Percentiles rank a stretch among this genome's conserved stretches.
phyloP scores from a whole-genome alignment of 495 filamentous ascomycete genomes.

The Penicillium soppii region DNA sequence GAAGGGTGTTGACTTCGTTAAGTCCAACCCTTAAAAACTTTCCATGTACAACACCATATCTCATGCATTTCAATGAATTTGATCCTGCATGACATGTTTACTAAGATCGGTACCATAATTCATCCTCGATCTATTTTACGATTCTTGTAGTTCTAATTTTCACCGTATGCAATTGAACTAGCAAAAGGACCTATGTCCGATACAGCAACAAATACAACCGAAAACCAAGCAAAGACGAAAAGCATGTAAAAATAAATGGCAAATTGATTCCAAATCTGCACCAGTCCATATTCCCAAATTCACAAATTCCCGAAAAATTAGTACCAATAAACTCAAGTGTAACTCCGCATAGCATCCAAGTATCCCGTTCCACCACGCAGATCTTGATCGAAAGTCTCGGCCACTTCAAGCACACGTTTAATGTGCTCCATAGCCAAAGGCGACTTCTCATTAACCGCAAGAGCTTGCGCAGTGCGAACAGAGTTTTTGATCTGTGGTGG shows the following conservation, averaged over 20 bases:
- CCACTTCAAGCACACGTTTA: slow-evolving; percentile 76
- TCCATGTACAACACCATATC: slow-evolving; percentile 21
- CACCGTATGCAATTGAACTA: slow-evolving; percentile 3
- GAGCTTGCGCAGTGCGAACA: slow-evolving; percentile 79
- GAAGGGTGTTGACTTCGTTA: slow-evolving; percentile 72
- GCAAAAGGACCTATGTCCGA: background rate
- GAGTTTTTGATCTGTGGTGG: slow-evolving; percentile 79
- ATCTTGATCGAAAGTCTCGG: slow-evolving; percentile 79
- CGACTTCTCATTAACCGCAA: slow-evolving; percentile 74
- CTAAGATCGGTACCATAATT: slow-evolving; percentile 24
- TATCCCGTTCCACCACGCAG: slow-evolving; percentile 63
- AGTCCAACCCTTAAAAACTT: slow-evolving; percentile 63
- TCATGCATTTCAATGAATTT: slow-evolving; percentile 2
- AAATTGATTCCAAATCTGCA: background rate
- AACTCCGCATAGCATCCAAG: slow-evolving; percentile 52
- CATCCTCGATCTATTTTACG: background rate
- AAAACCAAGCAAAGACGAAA: slow-evolving; percentile 7
- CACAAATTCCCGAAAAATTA: background rate
- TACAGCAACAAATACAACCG: background rate
- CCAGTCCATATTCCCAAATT: background rate
- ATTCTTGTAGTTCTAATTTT: background rate
- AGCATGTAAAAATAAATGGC: background rate
- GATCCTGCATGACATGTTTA: slow-evolving; percentile 16
- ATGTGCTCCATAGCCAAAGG: slow-evolving; percentile 79
- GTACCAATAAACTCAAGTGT: slow-evolving; percentile 30